Evolutionary conservation across 1,139 yeast species (phyloP).

Genomic region (Candida pseudoviswanathii): DNA sequence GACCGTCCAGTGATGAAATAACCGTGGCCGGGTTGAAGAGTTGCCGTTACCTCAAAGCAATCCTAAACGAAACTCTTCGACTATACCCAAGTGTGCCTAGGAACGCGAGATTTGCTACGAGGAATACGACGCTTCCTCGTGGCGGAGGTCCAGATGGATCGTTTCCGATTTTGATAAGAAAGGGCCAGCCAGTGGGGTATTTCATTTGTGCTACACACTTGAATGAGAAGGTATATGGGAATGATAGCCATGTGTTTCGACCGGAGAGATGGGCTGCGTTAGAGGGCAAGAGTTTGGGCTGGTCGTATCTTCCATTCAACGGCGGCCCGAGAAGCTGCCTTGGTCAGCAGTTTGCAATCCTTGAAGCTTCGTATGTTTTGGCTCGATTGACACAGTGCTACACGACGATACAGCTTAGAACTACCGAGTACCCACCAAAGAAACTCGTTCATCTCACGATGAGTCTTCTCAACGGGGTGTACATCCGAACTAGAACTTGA

Average conservation of each 20-base stretch:
- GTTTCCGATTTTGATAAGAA: constrained; percentile 43
- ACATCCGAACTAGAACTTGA: constrained; percentile 5
- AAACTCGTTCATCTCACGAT: constrained; percentile 38
- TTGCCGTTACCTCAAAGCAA: constrained; percentile 47
- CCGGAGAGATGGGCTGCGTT: constrained; percentile 52
- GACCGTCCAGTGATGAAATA: constrained; percentile 18
- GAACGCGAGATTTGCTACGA: constrained; percentile 46
- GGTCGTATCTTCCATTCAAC: constrained; percentile 46
- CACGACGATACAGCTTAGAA: constrained; percentile 18
- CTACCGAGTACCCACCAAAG: constrained; percentile 29
- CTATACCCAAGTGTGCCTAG: constrained; percentile 55
- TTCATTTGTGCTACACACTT: constrained; percentile 45
- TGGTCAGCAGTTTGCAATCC: constrained; percentile 48
- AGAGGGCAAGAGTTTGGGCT: constrained; percentile 28
- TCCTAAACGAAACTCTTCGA: constrained; percentile 51
- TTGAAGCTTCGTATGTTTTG: constrained; percentile 38
- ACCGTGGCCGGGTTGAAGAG: constrained; percentile 48
- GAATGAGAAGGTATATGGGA: constrained; percentile 40
- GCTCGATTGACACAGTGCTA: constrained; percentile 25
- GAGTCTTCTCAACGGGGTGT: constrained; percentile 28
- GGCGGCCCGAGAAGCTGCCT: constrained; percentile 47
- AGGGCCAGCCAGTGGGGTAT: constrained; percentile 42
- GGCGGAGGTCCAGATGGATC: constrained; percentile 54
- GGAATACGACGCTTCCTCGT: constrained; percentile 49
- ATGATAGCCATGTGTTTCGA: constrained; percentile 41